Evolutionary conservation across 2,329 filamentous ascomycete genomes (phyloP), one percentile per base, ranked within the genome.

Genomic region (Hypomyces perniciosus): DNA sequence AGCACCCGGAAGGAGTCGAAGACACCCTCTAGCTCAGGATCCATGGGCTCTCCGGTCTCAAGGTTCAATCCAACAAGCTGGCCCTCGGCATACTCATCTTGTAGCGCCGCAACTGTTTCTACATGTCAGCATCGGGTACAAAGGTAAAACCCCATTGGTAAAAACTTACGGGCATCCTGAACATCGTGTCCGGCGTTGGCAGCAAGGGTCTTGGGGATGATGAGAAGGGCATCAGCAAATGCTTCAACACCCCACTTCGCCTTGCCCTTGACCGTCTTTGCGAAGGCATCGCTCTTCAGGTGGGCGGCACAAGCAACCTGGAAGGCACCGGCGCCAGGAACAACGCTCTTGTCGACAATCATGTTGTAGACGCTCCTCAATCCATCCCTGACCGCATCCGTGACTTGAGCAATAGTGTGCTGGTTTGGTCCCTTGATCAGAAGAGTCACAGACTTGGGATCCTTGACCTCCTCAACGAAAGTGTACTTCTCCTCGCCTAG

Each of bases 401-500:
- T 95, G 65, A 99, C 90, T 72, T 99, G 93, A 10, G 88, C 84
- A 63, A 99, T 99, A 55, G 92, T 97, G 76, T 99, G 93, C 65
- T 85, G 79, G 72, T 99, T 99, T 57, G 93, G 93, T 27, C 93
- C 93, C 78, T 97, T 99, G 78, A 99, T 97, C 63, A 99, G 79
- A 31, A 99, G 78, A 12, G 93, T 99, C 43, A 99, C 93, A 1
- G 92, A 96, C 77, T 99, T 99, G 56, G 93, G 89, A 55, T 97
- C 90, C 79, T 96, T 97, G 64, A 99, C 93, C 62, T 99, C 93
- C 72, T 99, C 93, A 55, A 99, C 80, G 67, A 99, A 99, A 5
- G 93, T 99, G 75, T 89, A 99, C 77, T 99, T 99, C 78, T 99
- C 93, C 77, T 99, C 93, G 56, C 93, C 93, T 8, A 99, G 79